Conservation (phyloP, 2,329 filamentous ascomycete species). For the Pyrenophora seminiperda region DNA sequence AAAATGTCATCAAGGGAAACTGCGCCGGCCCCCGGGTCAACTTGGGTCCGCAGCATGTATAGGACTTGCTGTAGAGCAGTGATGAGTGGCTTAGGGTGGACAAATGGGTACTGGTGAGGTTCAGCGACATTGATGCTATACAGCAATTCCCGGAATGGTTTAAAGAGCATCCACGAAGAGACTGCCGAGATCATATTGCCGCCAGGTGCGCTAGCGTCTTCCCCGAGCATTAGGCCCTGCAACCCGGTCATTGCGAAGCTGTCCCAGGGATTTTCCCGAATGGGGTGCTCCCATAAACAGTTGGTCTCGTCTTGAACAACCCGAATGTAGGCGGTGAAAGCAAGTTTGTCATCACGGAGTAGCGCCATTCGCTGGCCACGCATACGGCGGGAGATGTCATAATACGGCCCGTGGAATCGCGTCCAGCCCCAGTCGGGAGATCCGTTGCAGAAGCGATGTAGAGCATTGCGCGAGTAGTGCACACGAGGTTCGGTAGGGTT, state of each 20-base stretch:
- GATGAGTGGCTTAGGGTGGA: slow-evolving; percentile 57
- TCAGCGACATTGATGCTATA: slow-evolving; percentile 57
- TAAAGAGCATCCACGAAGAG: slow-evolving; percentile 63
- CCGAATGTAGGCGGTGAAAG: slow-evolving; percentile 66
- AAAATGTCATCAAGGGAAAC: slow-evolving; percentile 44
- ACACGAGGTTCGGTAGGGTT: slow-evolving; percentile 67
- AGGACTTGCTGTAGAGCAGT: slow-evolving; percentile 59
- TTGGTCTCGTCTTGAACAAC: slow-evolving; percentile 64
- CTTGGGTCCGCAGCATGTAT: slow-evolving; percentile 54
- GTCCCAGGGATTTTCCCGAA: slow-evolving; percentile 61
- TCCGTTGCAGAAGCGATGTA: slow-evolving; percentile 63
- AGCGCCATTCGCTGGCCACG: slow-evolving; percentile 63
- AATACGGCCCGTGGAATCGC: slow-evolving; percentile 64
- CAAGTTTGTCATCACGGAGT: slow-evolving; percentile 64
- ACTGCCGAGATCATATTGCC: slow-evolving; percentile 59
- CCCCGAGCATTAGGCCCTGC: slow-evolving; percentile 51
- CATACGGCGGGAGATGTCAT: slow-evolving; percentile 62
- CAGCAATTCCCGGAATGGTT: slow-evolving; percentile 63
- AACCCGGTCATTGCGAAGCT: slow-evolving; percentile 63
- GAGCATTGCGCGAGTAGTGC: slow-evolving; percentile 60
- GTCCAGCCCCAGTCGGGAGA: slow-evolving; percentile 69
- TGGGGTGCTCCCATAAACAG: slow-evolving; percentile 65
- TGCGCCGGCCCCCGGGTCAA: slow-evolving; percentile 45
- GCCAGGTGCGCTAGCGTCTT: slow-evolving; percentile 40
- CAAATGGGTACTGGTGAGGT: slow-evolving; percentile 52